Evolutionary conservation across 768 basidiomycete genomes (phyloP).

Genomic region (Pleurotus ostreatus): DNA sequence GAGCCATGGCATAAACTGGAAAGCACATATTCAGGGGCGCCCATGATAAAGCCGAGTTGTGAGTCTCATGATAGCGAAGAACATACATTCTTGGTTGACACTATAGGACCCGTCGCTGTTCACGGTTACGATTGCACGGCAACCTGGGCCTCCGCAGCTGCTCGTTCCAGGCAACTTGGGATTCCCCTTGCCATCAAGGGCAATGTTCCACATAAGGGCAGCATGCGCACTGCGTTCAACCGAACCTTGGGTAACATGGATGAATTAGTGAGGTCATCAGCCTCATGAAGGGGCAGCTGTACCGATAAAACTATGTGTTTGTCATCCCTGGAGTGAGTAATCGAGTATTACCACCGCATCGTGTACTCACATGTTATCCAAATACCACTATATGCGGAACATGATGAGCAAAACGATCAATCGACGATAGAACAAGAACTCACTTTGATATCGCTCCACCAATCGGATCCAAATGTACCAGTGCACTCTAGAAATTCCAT

Average conservation of each 20-base stretch:
- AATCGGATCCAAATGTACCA: slow-evolving; percentile 63
- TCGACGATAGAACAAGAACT: not conserved
- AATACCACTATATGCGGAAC: slow-evolving; percentile 49
- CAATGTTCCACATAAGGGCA: slow-evolving; percentile 75
- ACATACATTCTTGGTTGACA: slow-evolving; percentile 71
- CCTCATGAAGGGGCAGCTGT: not conserved
- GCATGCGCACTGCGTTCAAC: slow-evolving; percentile 35
- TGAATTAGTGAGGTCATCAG: no score
- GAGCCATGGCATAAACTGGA: slow-evolving; percentile 67
- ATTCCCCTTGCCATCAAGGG: slow-evolving; percentile 56
- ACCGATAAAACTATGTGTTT: slow-evolving; percentile 18
- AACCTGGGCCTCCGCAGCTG: slow-evolving; percentile 60
- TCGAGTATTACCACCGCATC: no score
- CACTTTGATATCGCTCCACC: slow-evolving; percentile 82
- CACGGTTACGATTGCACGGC: slow-evolving; percentile 63
- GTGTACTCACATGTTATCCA: slow-evolving; percentile 54
- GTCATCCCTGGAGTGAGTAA: no score
- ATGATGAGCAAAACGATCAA: no score
- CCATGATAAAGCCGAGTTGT: not conserved
- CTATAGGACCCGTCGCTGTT: slow-evolving; percentile 60
- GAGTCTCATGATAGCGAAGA: not conserved
- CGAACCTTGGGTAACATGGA: slow-evolving; percentile 19
- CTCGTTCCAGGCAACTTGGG: slow-evolving; percentile 62
- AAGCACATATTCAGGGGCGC: not conserved
- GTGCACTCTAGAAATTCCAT: slow-evolving; percentile 44